A percentile compares a stretch with the other conserved stretches of the same genome.
Evolutionary conservation across 73 alveolate species (phyloP).

Genomic region (Tetrahymena thermophila): DNA sequence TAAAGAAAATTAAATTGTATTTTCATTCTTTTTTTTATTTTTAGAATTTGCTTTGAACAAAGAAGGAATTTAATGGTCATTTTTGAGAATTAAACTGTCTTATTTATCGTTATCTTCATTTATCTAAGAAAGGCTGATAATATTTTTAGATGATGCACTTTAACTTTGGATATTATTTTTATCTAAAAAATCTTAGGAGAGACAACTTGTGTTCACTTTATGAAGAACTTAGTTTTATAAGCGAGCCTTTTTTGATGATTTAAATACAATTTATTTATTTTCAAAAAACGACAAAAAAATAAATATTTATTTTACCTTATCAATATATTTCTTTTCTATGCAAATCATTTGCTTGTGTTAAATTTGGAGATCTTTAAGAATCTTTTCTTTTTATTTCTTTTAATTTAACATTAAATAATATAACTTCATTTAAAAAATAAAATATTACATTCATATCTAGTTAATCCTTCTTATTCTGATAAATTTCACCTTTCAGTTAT

Average conservation of each 20-base stretch:
- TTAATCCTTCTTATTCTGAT: background rate
- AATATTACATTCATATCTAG: background rate
- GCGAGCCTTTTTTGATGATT: background rate
- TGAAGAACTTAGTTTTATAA: background rate
- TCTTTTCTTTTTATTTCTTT: background rate
- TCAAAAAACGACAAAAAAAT: background rate
- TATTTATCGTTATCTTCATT: background rate
- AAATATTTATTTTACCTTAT: background rate
- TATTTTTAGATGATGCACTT: background rate
- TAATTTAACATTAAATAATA: background rate
- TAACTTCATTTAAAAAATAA: background rate
- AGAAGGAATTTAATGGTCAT: background rate
- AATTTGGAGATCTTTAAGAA: background rate
- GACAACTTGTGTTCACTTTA: background rate
- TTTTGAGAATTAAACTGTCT: background rate
- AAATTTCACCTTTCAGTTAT: background rate
- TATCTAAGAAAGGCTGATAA: background rate
- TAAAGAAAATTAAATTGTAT: background rate
- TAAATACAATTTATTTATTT: background rate
- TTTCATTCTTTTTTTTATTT: background rate
- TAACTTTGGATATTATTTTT: background rate
- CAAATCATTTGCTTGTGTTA: background rate
- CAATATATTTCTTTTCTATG: background rate
- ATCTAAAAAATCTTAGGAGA: background rate
- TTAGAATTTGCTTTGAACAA: background rate